Base-by-base conservation (phyloP, 2,329 filamentous ascomycete genomes). In the Zymoseptoria tritici region DNA sequence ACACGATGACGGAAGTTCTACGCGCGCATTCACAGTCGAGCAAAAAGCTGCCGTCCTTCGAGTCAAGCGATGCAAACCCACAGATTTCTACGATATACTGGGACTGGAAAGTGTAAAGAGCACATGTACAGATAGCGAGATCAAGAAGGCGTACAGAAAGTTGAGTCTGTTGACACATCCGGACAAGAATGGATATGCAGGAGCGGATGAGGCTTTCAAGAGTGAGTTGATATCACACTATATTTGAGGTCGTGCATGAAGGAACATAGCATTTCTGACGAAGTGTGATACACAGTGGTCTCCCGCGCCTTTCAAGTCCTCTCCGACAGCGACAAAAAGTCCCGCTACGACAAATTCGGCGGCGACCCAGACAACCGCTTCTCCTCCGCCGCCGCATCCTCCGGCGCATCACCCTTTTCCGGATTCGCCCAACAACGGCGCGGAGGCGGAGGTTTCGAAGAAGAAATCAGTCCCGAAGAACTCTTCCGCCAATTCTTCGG, bases 101-200 rank as follows among this genome's bases (percentile, higher is more conserved):
- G 86, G 86, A 21, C 77, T 97, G 54, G 83, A 87, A 68, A 80
- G 80, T 64, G 79, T 87, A 49, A 82, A 82, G 68, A 78, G 81
- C 59, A 83, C 85, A 20, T 87, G 84, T 70, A 85, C 85, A 54
- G 93, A 97, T 68, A 76, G 81, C 63, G 93, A 97, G 71, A 91
- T 99, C 73, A 99, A 97, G 76, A 97, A 97, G 80, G 93, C 94
- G 6, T 99, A 99, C 78, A 85, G 93, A 71, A 97, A 96, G 78
- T 83, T 95, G 73, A 94, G 89, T 73, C 79, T 99, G 70, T 81
- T 97, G 71, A 99, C 94, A 61, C 94, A 99, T 80, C 94, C 94
- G 64, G 94, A 99, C 80, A 99, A 99, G 81, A 99, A 99, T 81
- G 92, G 92, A 55, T 92, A 97, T 74, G 87, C 93, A 46, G 86